These are phyloP conservation scores for Magnolia changhungtana DNA, from an alignment of 164 flowering plant genomes.

Conservation along the genomic window DNA sequence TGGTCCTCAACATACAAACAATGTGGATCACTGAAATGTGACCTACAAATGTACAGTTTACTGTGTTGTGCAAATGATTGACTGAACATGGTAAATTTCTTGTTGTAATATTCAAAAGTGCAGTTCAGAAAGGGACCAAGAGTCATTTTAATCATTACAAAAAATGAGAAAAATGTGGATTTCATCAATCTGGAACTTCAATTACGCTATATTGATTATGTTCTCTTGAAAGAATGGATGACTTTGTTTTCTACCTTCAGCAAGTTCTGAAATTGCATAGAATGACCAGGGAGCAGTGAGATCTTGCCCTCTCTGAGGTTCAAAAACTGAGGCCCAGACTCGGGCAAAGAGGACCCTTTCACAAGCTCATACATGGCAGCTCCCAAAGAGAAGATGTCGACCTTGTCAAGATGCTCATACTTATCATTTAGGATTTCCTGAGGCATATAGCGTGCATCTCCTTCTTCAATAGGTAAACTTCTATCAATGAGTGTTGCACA, in stretches of 20 bases:
- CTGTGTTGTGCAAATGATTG: not conserved
- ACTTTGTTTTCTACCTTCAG: conserved; percentile 56
- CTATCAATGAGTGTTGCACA: conserved; percentile 74
- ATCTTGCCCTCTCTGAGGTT: conserved; percentile 72
- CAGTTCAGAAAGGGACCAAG: not conserved
- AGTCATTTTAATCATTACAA: not conserved
- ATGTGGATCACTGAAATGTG: too few relatives aligned
- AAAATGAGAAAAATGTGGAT: not conserved
- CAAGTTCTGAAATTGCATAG: conserved; percentile 76
- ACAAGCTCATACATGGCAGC: conserved; percentile 76
- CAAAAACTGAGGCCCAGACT: conserved; percentile 57
- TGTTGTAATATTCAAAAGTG: not conserved
- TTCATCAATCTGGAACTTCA: not conserved
- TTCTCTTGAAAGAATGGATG: not conserved
- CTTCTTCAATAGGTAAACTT: conserved; percentile 88
- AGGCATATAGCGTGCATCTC: conserved; percentile 98
- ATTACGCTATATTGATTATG: not conserved
- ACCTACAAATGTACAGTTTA: too few relatives aligned
- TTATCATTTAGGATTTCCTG: conserved; percentile 84
- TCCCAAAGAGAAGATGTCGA: conserved; percentile 87
- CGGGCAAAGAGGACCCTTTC: conserved; percentile 68
- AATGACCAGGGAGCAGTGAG: conserved; percentile 87
- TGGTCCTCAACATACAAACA: too few relatives aligned
- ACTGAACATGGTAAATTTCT: not conserved
- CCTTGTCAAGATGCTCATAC: conserved; percentile 82